A percentile compares a stretch with the other conserved stretches of the same genome.
phyloP scores from a whole-genome alignment of 2,329 filamentous ascomycete genomes.

The Dactylellina leptospora region DNA sequence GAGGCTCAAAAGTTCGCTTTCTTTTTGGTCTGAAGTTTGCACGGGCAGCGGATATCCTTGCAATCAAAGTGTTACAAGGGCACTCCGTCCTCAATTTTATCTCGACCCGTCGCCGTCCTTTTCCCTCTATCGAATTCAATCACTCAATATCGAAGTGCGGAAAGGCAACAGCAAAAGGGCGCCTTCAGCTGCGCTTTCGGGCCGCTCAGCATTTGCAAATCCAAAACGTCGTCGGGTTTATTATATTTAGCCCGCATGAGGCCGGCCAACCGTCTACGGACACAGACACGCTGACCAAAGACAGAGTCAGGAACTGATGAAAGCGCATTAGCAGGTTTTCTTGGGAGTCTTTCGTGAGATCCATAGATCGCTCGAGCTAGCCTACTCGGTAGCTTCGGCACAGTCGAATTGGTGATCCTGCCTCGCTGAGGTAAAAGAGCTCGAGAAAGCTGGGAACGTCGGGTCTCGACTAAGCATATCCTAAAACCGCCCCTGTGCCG shows the following conservation, averaged over 20 bases:
- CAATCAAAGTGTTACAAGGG: neutral
- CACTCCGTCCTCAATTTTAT: slow-evolving; percentile 11
- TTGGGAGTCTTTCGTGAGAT: neutral
- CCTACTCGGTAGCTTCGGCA: slow-evolving; percentile 1
- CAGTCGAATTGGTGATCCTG: slow-evolving; percentile 2
- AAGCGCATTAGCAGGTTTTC: neutral
- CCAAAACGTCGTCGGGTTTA: neutral
- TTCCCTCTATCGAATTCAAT: no score
- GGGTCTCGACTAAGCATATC: neutral
- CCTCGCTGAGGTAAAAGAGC: neutral
- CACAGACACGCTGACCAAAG: neutral
- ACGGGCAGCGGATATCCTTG: neutral
- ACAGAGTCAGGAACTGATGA: neutral
- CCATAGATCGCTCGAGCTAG: slow-evolving; percentile 5
- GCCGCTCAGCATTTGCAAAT: slow-evolving; percentile 11
- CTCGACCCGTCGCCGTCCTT: slow-evolving; percentile 24
- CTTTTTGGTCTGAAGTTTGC: neutral
- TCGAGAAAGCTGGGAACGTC: slow-evolving; percentile 5
- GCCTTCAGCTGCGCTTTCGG: slow-evolving; percentile 50
- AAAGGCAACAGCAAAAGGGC: no score
- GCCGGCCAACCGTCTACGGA: neutral
- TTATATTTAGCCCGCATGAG: neutral
- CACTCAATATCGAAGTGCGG: no score
- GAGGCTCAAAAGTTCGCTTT: slow-evolving; percentile 35
- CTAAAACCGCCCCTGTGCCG: slow-evolving; percentile 16